Evolutionary conservation across 1,284 basidiomycete species (phyloP).

Genomic region (Cryptococcus amylolentus): DNA sequence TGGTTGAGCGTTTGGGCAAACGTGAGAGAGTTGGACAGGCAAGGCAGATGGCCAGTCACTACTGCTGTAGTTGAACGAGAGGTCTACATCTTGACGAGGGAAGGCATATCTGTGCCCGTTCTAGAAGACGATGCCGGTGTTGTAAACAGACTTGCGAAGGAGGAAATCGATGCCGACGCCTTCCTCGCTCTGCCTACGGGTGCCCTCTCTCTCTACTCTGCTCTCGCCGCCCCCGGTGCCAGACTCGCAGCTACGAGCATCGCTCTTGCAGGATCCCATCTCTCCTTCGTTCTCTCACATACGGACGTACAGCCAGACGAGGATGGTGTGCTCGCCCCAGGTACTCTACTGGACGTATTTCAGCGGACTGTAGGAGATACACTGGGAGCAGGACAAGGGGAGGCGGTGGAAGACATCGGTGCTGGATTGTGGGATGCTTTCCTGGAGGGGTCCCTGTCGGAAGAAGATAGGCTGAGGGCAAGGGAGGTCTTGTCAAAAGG

Average conservation of each 20-base stretch:
- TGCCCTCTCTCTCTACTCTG: slow-evolving; percentile 26
- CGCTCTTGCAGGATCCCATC: slow-evolving; percentile 5
- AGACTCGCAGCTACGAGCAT: slow-evolving; percentile 29
- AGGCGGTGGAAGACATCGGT: slow-evolving; percentile 24
- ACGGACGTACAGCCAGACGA: slow-evolving; percentile 18
- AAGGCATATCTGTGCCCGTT: slow-evolving; percentile 65
- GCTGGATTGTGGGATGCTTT: slow-evolving; percentile 26
- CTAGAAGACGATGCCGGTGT: slow-evolving; percentile 63
- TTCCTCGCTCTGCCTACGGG: slow-evolving; percentile 28
- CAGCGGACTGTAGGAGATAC: slow-evolving; percentile 16
- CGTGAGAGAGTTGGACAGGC: slow-evolving; percentile 78
- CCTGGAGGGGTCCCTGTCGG: slow-evolving; percentile 28
- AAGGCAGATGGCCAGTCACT: slow-evolving; percentile 72
- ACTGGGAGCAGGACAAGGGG: slow-evolving; percentile 15
- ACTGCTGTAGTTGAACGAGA: slow-evolving; percentile 23
- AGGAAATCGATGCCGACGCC: slow-evolving; percentile 18
- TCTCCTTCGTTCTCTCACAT: not conserved
- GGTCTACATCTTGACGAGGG: slow-evolving; percentile 68
- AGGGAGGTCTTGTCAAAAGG: slow-evolving; percentile 25
- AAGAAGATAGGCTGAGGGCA: slow-evolving; percentile 20
- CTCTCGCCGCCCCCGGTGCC: slow-evolving; percentile 24
- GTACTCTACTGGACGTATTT: slow-evolving; percentile 32
- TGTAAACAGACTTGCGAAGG: slow-evolving; percentile 45
- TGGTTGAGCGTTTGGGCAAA: slow-evolving; percentile 90
- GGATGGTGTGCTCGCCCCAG: slow-evolving; percentile 9